Base-by-base conservation (phyloP, 2,329 filamentous ascomycete species). In the Xylariaceae sp. region DNA sequence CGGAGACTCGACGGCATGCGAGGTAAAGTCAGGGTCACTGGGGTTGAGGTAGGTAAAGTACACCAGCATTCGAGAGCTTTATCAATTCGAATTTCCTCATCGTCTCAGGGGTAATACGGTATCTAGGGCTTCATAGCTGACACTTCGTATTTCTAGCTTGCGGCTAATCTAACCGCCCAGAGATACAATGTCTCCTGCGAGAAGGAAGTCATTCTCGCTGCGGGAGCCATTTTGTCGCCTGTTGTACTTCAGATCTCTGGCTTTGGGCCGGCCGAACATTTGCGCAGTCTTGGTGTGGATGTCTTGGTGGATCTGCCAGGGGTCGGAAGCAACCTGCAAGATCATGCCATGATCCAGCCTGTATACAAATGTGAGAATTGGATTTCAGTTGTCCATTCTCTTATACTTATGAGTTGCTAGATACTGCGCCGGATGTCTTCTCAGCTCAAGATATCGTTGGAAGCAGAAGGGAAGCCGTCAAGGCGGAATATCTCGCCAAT, bases 1-100 rank as follows among this genome's bases (percentile, higher is more conserved):
- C 45, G 49, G 55, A 22, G 45, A 43, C 29, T 51, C 57, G 1
- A 40, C 53, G 42, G 5, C 8, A 32, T 40, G 47, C 34, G 44
- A 47, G 36, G 37, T 3, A 42, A 40, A 57, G 51, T 60, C 55
- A 66, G 16, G 2, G 48, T 64, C n/a, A 61, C 64, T 19, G 72
- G 72, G 10, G 70, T 76, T 15, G 69, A 75, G 66, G 73, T 73
- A 75, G 66, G 73, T 73, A 54, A 66, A 67, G 41, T 37, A 34
- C 18, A 34, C 16, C 8, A 2, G 5, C 21, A 5, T 36, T 26
- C 3, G 16, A 47, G 19, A 6, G 4, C 5, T 15, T 9, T 36
- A 5, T 5, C 2, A 7, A 10, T 29, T 18, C 1, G n/a, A 3
- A 9, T 19, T 13, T 0, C 19, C 5, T 9, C n/a, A n/a, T n/a